Evolutionary conservation across 257 asterid species (phyloP), one percentile per base, ranked within the genome.

Genomic region (Buddleja alternifolia): DNA sequence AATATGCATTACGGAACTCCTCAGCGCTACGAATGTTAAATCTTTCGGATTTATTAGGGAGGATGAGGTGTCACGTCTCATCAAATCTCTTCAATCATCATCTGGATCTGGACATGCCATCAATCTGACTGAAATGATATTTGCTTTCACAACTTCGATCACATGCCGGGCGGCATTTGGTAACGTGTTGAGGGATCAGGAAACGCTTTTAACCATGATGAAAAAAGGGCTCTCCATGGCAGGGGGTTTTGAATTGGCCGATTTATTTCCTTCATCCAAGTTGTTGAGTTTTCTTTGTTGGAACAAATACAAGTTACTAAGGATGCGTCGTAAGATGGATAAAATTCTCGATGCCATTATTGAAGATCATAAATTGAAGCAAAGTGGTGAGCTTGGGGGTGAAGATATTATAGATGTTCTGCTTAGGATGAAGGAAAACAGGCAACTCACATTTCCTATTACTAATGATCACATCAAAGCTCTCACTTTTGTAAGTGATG

Each of bases 91-190:
- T 3, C 25, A 10, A 0, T 37, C 80, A 0, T 46, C 71, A n/a
- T n/a, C n/a, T n/a, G n/a, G n/a, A 7, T 1, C 70, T 0, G 67
- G 77, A 4, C 2, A n/a, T 0, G 24, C 51, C 4, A 29, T 76
- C 1, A 65, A 83, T 66, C 45, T 83, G 1, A 59, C 73, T 0
- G 58, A 57, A 1, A 50, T n/a, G 59, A 12, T 81, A 0, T 72
- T 25, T n/a, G 41, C 21, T 0, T 23, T 24, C 45, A 41, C 66
- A 4, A 71, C 77, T 20, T 25, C 63, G 5, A 46, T 57, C 39
- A 64, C 66, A 1, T 73, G 81, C 23, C 60, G 78, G 24, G 82
- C 82, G 3, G 71, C 79, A 6, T 73, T 75, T 14, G 82, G 86
- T 23, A 61, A 36, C 9, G 65, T 71, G 14, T 9, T 62, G 45